phyloP scores from a whole-genome alignment of 345 rosid genomes.

The Microcos paniculata region DNA sequence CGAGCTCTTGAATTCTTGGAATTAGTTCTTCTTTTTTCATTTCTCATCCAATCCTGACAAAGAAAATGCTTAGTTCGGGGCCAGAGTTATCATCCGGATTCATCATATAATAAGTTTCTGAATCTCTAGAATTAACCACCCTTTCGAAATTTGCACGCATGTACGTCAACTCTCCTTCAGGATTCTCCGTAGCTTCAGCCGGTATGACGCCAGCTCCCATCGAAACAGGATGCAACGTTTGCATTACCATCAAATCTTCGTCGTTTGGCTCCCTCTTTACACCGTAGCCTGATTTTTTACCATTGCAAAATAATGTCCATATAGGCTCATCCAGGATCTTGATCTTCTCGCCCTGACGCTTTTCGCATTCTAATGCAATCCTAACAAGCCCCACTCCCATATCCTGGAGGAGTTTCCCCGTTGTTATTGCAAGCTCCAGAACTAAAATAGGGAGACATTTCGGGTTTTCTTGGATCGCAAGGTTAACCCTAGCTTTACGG shows the following conservation, averaged over 20 bases:
- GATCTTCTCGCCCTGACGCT: constrained; percentile 53
- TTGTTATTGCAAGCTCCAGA: constrained; percentile 67
- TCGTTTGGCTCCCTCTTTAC: constrained; percentile 72
- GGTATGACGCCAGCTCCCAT: constrained; percentile 90
- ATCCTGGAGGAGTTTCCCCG: constrained; percentile 75
- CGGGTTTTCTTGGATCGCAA: constrained; percentile 76
- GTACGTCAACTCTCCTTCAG: constrained; percentile 71
- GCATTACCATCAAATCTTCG: constrained; percentile 78
- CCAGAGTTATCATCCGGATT: constrained; percentile 73
- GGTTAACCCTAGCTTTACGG: constrained; percentile 59
- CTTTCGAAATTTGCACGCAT: constrained; percentile 85
- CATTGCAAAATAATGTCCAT: constrained; percentile 78
- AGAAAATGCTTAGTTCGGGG: constrained; percentile 70
- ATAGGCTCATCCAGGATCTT: constrained; percentile 66
- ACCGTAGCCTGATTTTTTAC: constrained; percentile 71
- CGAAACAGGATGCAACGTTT: constrained; percentile 63
- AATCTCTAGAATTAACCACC: constrained; percentile 74
- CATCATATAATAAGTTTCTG: constrained; percentile 87
- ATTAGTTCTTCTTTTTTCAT: too few species aligned
- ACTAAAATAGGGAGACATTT: constrained; percentile 57
- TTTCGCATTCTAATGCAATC: constrained; percentile 83
- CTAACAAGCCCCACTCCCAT: constrained; percentile 70
- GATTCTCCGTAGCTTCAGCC: constrained; percentile 27
- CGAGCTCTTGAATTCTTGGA: too few species aligned
- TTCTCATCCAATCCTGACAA: constrained; percentile 44